Evolutionary conservation across 2,329 filamentous ascomycete species (phyloP).

Genomic region (Xylaria sp.): DNA sequence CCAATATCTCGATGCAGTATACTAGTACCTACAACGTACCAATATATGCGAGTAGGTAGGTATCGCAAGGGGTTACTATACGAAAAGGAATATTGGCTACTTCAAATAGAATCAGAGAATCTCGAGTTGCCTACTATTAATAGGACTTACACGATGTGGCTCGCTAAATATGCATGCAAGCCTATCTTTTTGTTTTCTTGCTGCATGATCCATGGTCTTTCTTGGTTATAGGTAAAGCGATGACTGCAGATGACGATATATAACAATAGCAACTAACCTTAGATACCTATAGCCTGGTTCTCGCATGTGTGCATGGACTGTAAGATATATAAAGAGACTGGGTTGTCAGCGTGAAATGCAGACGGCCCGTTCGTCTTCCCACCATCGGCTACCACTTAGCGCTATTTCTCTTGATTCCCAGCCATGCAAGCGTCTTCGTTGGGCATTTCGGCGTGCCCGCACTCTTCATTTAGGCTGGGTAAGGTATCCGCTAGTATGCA

Average conservation of each 20-base stretch:
- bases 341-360: constrained; percentile 12
- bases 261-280: neutral
- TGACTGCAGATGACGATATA: neutral
- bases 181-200: neutral
- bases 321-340: neutral
- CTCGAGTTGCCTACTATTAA: neutral
- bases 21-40: neutral
- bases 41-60: neutral
- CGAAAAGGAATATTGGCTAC: neutral
- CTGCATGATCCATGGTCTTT: neutral
- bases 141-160: neutral
- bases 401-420: neutral
- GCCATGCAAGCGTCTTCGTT: neutral
- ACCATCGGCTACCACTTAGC: neutral
- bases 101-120: neutral
- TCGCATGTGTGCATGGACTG: neutral
- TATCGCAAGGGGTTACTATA: neutral
- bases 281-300: neutral
- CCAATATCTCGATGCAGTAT: neutral
- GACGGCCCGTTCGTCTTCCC: neutral
- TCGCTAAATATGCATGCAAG: constrained; percentile 4
- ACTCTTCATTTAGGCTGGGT: constrained; percentile 10
- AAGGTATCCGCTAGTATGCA: neutral
- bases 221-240: neutral
- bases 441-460: neutral